phyloP scores from a whole-genome alignment of 1,284 basidiomycete species.

The Pterulicium gracile region DNA sequence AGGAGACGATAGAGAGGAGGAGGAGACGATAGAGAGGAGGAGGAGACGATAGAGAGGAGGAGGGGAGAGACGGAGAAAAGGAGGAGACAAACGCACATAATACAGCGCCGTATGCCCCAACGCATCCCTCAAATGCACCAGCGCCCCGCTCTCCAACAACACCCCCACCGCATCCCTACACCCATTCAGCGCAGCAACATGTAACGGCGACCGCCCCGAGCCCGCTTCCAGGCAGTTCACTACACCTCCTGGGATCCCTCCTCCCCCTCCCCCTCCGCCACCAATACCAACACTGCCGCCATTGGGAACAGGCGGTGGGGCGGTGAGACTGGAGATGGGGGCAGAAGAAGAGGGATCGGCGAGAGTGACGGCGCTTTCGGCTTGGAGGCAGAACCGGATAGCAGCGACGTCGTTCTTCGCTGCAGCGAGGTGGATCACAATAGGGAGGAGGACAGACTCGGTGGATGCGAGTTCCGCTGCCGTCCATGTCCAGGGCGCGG shows the following conservation, averaged over 20 bases:
- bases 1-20: too few relatives aligned
- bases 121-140: constrained; percentile 76
- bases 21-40: too few relatives aligned
- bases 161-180: constrained; percentile 40
- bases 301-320: too few relatives aligned
- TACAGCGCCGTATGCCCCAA: constrained; percentile 79
- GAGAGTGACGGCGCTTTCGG: constrained; percentile 8
- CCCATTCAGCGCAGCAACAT: constrained; percentile 71
- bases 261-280: constrained; percentile 15
- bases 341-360: too few relatives aligned
- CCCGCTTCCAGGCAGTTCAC: constrained; percentile 60
- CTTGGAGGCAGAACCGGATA: constrained; percentile 45
- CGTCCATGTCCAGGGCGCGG: constrained; percentile 70
- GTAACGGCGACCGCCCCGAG: constrained; percentile 69
- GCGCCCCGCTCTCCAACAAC: constrained; percentile 68
- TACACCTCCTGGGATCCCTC: constrained; percentile 47
- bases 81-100: constrained; percentile 38
- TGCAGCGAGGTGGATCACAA: constrained; percentile 69
- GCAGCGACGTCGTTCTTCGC: constrained; percentile 54
- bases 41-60: too few relatives aligned
- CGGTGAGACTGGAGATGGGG: too few relatives aligned
- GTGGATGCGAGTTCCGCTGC: constrained; percentile 59
- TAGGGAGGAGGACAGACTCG: constrained; percentile 61
- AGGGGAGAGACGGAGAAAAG: constrained; percentile 3
- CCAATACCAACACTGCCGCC: too few relatives aligned